phyloP scores from a whole-genome alignment of 371 early-diverging fungal genomes.

The Mortierella polycephala region DNA sequence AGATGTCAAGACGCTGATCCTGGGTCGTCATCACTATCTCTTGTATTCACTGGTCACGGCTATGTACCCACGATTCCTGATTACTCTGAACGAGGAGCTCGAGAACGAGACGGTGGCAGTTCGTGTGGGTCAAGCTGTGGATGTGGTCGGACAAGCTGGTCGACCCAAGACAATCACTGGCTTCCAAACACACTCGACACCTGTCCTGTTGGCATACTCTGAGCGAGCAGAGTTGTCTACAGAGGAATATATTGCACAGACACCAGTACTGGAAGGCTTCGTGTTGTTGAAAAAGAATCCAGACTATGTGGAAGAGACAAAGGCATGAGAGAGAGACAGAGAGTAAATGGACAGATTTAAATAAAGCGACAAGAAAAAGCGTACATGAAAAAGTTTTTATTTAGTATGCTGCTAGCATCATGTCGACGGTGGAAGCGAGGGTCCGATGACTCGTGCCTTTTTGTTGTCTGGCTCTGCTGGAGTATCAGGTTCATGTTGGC shows the following conservation, averaged over 20 bases:
- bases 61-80: conserved; percentile 97
- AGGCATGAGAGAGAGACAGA: conserved; percentile 51
- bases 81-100: conserved; percentile 90
- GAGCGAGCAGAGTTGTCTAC: conserved; percentile 98
- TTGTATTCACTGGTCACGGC: conserved; percentile 94
- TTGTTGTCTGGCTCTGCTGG: conserved; percentile 9
- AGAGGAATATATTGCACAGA: conserved; percentile 90
- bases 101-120: conserved; percentile 86
- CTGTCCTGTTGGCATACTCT: conserved; percentile 94
- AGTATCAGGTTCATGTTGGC: conserved; percentile 1
- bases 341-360: not conserved
- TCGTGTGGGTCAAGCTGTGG: conserved; percentile 99
- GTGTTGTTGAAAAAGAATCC: conserved; percentile 95
- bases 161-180: conserved; percentile 98
- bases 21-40: conserved; percentile 91
- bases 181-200: conserved; percentile 98
- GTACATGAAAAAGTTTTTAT: not conserved
- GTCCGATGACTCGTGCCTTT: conserved; percentile 27
- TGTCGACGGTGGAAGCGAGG: conserved; percentile 29
- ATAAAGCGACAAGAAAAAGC: not conserved
- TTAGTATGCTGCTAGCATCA: not conserved
- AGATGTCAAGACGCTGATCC: conserved; percentile 86
- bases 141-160: conserved; percentile 99
- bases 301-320: conserved; percentile 81
- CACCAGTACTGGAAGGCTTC: conserved; percentile 93